Base-by-base conservation (phyloP, 148 eudicot genomes). In the Vaccinium darrowii region DNA sequence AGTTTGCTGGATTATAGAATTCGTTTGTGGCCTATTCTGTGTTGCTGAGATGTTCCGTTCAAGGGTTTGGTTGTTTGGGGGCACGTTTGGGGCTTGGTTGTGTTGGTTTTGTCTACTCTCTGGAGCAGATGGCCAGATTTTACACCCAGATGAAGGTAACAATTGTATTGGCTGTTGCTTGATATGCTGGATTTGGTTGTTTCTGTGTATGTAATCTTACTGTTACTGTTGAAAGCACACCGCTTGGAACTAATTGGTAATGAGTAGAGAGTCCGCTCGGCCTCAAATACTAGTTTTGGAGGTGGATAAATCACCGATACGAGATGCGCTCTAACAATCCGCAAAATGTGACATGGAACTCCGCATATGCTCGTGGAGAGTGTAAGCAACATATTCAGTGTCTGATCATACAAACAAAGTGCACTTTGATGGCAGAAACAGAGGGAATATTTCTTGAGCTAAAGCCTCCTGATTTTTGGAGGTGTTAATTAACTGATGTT, bases 61-160 rank as follows among this genome's bases (percentile, higher is more conserved):
- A 21, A 82, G 83, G 57, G 33, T 56, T 83, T 18, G 82, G 85
- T 69, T 33, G 18, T 82, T 57, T 69, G 79, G 79, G 39, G 50
- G 62, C 50, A 60, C 49, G 53, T 69, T 78, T 47, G 36, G 58
- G 39, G 83, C 49, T 27, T 86, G 79, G 82, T 10, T 83, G 51
- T 51, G 78, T 33, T 82, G 78, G 30, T 71, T n/a, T 78, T 82
- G 81, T 65, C 71, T 82, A 51, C 62, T 82, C 47, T 69, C 7
- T 78, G 85, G 85, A 53, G 81, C 79, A 67, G 58, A 56, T 36
- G 82, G 79, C 56, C 85, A 86, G 81, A 75, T 86, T 82, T 67
- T 78, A 16, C 79, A 57, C 73, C 85, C 85, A 2, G 79, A 23
- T 8, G 88, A 86, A 86, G 85, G 88, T 86, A 82, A 86, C 11